These are phyloP conservation scores for Cnidoscolus chayamansa DNA, from an alignment of 441 rosid genomes.

Conservation along the genomic window DNA sequence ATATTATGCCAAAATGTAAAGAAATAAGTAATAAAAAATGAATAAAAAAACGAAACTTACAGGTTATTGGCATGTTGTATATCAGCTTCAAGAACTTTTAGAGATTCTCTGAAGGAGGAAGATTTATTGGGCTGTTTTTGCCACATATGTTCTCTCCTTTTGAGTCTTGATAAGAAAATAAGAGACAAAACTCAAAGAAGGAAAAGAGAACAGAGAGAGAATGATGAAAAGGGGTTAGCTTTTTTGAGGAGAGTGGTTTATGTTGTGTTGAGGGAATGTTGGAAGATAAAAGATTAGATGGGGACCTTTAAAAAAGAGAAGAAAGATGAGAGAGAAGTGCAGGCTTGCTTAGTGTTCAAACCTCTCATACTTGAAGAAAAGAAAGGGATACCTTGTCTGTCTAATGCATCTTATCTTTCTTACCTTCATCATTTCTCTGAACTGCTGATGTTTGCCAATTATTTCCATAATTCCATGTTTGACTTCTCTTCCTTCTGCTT, in stretches of 20 bases:
- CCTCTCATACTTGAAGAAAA: conserved; percentile 39
- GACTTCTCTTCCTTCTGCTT: conserved; percentile 5
- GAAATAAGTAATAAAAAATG: background rate
- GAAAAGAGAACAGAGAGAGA: background rate
- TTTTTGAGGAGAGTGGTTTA: conserved; percentile 21
- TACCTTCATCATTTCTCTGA: conserved; percentile 17
- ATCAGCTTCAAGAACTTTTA: conserved; percentile 71
- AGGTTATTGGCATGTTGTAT: conserved; percentile 68
- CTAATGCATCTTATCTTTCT: conserved; percentile 23
- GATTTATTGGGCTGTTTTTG: conserved; percentile 44
- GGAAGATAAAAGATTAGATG: conserved; percentile 17
- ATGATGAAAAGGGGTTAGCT: conserved; percentile 17
- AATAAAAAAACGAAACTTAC: conserved; percentile 34
- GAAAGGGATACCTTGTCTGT: conserved; percentile 47
- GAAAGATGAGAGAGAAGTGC: conserved; percentile 12
- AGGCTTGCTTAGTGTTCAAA: conserved; percentile 50
- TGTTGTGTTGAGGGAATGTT: conserved; percentile 22
- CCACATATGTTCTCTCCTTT: conserved; percentile 40
- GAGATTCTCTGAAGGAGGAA: conserved; percentile 63
- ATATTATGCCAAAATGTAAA: background rate
- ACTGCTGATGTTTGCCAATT: background rate
- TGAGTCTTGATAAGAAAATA: conserved; percentile 9
- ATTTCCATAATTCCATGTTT: background rate
- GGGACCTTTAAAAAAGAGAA: conserved; percentile 13
- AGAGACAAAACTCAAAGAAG: background rate